A percentile compares a stretch with the other conserved stretches of the same genome.
Conservation (phyloP, 2,329 filamentous ascomycete genomes). For the Aspergillus udagawae region DNA sequence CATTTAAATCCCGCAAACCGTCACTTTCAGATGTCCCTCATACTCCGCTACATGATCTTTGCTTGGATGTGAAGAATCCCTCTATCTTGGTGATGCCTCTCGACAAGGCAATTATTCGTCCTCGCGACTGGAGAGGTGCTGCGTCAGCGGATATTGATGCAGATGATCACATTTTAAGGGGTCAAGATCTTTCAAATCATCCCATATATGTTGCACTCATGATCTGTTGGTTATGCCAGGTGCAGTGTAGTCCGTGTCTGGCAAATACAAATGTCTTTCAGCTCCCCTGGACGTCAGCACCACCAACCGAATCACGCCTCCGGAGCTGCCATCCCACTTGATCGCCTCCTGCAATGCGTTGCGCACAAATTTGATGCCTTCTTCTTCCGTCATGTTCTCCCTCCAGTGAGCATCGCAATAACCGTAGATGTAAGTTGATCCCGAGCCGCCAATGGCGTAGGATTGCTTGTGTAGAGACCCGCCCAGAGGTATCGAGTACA, state of each 20-base stretch:
- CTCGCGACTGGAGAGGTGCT: not conserved
- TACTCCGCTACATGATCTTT: not conserved
- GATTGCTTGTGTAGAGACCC: constrained; percentile 96
- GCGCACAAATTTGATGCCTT: constrained; percentile 91
- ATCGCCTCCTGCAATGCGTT: constrained; percentile 87
- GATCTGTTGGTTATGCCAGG: constrained; percentile 51
- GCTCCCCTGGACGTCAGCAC: constrained; percentile 88
- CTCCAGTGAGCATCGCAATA: constrained; percentile 97
- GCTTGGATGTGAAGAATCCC: not conserved
- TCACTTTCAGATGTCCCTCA: not conserved
- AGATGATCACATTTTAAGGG: constrained; percentile 3
- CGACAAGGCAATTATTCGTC: too few species aligned
- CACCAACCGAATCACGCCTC: constrained; percentile 96
- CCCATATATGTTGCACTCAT: constrained; percentile 16
- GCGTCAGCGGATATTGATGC: too few species aligned
- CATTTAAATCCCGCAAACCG: not conserved
- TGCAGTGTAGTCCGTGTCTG: constrained; percentile 81
- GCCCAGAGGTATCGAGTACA: constrained; percentile 94
- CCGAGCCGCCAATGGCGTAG: constrained; percentile 92
- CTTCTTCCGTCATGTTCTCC: constrained; percentile 88
- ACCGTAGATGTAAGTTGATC: constrained; percentile 98
- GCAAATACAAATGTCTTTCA: constrained; percentile 90
- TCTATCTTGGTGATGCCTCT: not conserved
- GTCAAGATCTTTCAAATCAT: constrained; percentile 19
- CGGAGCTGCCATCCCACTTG: constrained; percentile 98